These are phyloP conservation scores for Fusarium nanum DNA, from an alignment of 2,329 filamentous ascomycete genomes.

Conservation along the genomic window DNA sequence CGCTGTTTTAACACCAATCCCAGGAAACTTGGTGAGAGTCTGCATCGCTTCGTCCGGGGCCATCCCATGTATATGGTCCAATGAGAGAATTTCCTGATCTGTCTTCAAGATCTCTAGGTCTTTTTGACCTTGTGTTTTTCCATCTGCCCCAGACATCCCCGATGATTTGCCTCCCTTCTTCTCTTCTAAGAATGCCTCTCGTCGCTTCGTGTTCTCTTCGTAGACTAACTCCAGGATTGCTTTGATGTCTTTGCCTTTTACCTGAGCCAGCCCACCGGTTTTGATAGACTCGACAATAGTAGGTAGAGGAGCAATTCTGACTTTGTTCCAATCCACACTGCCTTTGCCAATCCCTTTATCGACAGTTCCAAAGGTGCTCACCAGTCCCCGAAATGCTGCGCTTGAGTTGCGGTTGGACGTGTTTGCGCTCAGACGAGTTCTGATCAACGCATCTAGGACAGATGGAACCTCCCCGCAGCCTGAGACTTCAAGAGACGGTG, in stretches of 20 bases:
- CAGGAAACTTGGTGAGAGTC: constrained; percentile 44
- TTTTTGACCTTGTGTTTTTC: constrained; percentile 45
- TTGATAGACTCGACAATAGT: constrained; percentile 70
- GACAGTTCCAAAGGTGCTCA: constrained; percentile 41
- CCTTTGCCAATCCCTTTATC: constrained; percentile 44
- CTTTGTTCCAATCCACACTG: constrained; percentile 46
- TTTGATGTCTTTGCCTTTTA: constrained; percentile 46
- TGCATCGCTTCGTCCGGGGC: constrained; percentile 46
- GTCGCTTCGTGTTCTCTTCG: constrained; percentile 40
- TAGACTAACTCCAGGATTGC: constrained; percentile 43
- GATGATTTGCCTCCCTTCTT: constrained; percentile 33
- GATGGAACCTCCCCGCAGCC: constrained; percentile 46
- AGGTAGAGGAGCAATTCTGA: constrained; percentile 41
- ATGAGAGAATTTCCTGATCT: constrained; percentile 42
- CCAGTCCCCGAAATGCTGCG: constrained; percentile 44
- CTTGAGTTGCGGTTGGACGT: constrained; percentile 46
- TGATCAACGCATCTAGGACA: constrained; percentile 45
- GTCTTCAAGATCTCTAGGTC: constrained; percentile 45
- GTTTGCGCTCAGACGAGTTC: constrained; percentile 45
- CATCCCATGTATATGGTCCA: constrained; percentile 47
- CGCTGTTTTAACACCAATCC: constrained; percentile 47
- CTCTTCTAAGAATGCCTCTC: constrained; percentile 43
- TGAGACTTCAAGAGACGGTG: constrained; percentile 45
- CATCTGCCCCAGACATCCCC: constrained; percentile 31
- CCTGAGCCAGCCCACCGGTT: constrained; percentile 59